Percentiles rank a stretch among this genome's conserved stretches.
These are phyloP conservation scores for Chrysanthemum lavandulifolium DNA, from an alignment of 129 eudicot species.

Conservation along the genomic window DNA sequence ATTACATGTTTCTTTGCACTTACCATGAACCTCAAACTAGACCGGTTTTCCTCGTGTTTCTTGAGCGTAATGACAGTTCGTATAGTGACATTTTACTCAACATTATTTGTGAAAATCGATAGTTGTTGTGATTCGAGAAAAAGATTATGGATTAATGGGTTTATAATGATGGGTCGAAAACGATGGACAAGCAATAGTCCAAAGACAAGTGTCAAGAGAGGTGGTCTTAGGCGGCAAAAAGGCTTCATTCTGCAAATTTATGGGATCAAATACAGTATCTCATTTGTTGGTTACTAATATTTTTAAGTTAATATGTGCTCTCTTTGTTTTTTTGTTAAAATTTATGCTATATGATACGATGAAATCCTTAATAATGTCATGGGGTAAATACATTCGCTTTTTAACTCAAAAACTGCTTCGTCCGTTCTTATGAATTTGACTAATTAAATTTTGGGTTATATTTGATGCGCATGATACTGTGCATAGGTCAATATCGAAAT, in stretches of 20 bases:
- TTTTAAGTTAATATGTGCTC: slow-evolving; percentile 7
- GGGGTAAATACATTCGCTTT: slow-evolving; percentile 1
- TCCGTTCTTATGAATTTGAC: not conserved
- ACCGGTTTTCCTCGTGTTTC: too few relatives aligned
- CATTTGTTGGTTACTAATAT: slow-evolving; percentile 31
- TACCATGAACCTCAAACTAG: not conserved
- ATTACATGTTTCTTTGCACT: not conserved
- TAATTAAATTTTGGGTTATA: not conserved
- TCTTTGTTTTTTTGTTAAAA: slow-evolving; percentile 4
- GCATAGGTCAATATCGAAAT: too few relatives aligned
- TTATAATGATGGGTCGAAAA: slow-evolving; percentile 31
- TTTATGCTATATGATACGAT: slow-evolving; percentile 5
- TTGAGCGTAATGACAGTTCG: not conserved
- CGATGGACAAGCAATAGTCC: slow-evolving; percentile 37
- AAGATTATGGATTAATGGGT: slow-evolving; percentile 9
- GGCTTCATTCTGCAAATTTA: slow-evolving; percentile 29
- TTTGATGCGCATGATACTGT: not conserved
- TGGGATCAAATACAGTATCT: slow-evolving; percentile 35
- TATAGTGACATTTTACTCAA: not conserved
- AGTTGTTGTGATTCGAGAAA: slow-evolving; percentile 5
- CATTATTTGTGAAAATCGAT: not conserved
- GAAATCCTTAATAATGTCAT: slow-evolving; percentile 8
- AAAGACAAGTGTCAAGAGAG: slow-evolving; percentile 33
- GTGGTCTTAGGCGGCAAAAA: slow-evolving; percentile 42
- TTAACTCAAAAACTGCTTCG: slow-evolving; percentile 5